Base-by-base conservation (phyloP, 2,329 filamentous ascomycete species). In the Pseudogymnoascus sp. region DNA sequence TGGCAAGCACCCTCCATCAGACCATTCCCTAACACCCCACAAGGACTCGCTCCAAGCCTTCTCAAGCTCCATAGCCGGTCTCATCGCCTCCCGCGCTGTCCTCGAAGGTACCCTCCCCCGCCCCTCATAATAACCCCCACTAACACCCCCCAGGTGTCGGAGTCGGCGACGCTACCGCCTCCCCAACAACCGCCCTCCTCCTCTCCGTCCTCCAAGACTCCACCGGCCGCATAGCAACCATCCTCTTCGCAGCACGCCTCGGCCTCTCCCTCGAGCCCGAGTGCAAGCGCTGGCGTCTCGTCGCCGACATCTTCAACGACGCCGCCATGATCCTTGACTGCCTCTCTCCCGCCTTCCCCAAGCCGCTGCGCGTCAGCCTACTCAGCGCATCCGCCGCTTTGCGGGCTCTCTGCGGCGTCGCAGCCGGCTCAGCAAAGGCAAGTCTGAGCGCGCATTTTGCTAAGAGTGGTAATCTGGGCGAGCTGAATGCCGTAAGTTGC, bases 401-500 rank as follows among this genome's bases (percentile, higher is more conserved):
- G 63, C 77, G 87, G 43, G 83, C 85, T 0, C 78, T 97, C 0
- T 98, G 95, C 73, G 95, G 93, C 25, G 92, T 98, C 4, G 90
- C 93, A 0, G 93, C 92, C 0, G 92, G 90, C 11, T 92, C 91
- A 63, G 90, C 90, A 67, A 98, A 98, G 76, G 93, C 93, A 1
- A 93, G 90, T 66, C 78, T 99, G 69, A 95, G 90, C 73, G 90
- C 91, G 10, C 95, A 99, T 77, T 98, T 99, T 79, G 92, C 93
- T 7, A 85, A 82, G 69, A 86, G 87, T 73, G 90, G 92, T 39
- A 98, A 97, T 74, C 78, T 98, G 51, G 93, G 91, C 1, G 93
- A 98, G 75, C 81, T 99, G 64, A 98, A 97, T 77, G 93, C 93
- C 64, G 83, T 85, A 72, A 73, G 82, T 79, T 37, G 10, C 21